Percentiles rank a stretch among this genome's conserved stretches.
Conservation (phyloP, 2,329 filamentous ascomycete species). For the Aspergillus ibericus region DNA sequence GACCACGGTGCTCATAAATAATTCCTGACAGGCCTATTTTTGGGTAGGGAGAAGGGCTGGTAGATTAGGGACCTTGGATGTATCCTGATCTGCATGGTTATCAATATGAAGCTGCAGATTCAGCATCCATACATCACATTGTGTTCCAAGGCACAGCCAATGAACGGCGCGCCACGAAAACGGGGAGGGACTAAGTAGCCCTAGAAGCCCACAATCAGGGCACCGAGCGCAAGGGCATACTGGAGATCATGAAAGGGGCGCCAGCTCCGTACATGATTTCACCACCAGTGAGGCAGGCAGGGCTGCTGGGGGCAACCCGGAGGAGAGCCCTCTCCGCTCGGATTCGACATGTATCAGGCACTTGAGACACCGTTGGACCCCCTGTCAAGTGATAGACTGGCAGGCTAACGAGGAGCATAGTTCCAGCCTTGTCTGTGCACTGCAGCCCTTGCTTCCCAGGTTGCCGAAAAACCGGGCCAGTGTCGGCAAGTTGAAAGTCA, state of each 20-base stretch:
- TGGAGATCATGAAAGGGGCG: neutral
- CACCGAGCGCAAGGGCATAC: neutral
- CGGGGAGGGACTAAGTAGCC: neutral
- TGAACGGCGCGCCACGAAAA: neutral
- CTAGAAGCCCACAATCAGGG: neutral
- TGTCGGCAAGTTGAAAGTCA: neutral
- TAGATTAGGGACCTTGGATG: neutral
- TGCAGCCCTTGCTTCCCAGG: neutral
- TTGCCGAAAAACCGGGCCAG: neutral
- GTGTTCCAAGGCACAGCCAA: neutral
- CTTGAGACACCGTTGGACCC: neutral
- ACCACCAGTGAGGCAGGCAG: neutral
- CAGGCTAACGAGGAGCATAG: neutral
- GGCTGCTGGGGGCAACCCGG: neutral
- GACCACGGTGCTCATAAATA: neutral
- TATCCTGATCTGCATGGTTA: neutral
- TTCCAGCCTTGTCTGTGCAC: neutral
- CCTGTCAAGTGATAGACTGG: neutral
- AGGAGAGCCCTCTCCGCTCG: neutral
- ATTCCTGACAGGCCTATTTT: neutral
- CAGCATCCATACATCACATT: neutral
- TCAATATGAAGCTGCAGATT: neutral
- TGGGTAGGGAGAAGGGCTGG: neutral
- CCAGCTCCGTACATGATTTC: neutral
- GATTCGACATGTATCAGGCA: neutral